These are phyloP conservation scores for Sporothrix pseudoabietina DNA, from an alignment of 2,329 filamentous ascomycete genomes.

Conservation along the genomic window DNA sequence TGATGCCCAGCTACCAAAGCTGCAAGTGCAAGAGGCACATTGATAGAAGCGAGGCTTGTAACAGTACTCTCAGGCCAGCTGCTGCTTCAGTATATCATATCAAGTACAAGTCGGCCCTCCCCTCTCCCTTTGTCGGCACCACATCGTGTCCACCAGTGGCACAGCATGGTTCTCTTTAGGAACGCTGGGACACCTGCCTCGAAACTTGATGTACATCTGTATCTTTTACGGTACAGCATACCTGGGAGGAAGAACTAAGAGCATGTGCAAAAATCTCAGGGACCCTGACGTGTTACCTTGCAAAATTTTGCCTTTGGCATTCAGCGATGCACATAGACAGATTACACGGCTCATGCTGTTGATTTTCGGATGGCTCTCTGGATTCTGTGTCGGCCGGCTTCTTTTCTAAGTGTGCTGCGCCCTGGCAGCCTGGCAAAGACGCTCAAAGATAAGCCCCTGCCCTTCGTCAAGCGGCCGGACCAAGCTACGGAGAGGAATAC, in stretches of 20 bases:
- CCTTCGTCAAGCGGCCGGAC: neutral
- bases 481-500: neutral
- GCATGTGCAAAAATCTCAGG: neutral
- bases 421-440: neutral
- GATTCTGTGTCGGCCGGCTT: neutral
- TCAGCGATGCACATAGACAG: neutral
- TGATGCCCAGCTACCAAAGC: neutral
- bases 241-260: neutral
- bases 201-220: neutral
- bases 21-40: neutral
- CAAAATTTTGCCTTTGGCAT: neutral
- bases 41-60: neutral
- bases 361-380: neutral
- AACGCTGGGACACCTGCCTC: neutral
- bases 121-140: neutral
- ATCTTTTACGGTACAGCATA: neutral
- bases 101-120: neutral
- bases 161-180: neutral
- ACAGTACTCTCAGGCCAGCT: neutral
- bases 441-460: neutral
- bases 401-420: neutral
- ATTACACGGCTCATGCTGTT: slow-evolving; percentile 5
- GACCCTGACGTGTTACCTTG: neutral
- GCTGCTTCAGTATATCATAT: neutral
- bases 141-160: neutral